Conservation (phyloP, 108 stramenopile species). For the Chaetoceros tenuissimus region DNA sequence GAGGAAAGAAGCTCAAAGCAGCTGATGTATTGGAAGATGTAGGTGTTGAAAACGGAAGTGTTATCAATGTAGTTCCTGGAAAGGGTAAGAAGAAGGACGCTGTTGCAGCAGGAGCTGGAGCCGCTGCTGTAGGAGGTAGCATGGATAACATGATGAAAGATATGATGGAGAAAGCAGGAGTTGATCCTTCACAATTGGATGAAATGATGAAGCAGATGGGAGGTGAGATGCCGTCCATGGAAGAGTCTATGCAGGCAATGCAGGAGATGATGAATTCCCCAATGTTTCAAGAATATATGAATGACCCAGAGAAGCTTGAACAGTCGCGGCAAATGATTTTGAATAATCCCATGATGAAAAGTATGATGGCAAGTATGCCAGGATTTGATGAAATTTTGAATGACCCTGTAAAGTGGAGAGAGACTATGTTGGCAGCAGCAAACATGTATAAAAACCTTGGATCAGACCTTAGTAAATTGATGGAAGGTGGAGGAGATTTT, state of each 20-base stretch:
- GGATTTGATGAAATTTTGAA: conserved; percentile 76
- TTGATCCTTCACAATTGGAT: conserved; percentile 32
- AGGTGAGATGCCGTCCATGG: conserved; percentile 24
- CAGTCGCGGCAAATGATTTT: conserved; percentile 75
- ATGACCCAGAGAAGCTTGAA: conserved; percentile 69
- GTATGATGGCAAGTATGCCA: conserved; percentile 70
- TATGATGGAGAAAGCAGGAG: conserved; percentile 37
- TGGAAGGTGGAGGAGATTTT: conserved; percentile 16
- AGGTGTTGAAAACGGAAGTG: conserved; percentile 42
- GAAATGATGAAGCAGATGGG: conserved; percentile 44
- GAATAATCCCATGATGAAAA: conserved; percentile 72
- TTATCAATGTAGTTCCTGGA: conserved; percentile 45
- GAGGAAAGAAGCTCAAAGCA: conserved; percentile 30
- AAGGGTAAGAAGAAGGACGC: conserved; percentile 11
- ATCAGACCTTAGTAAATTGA: conserved; percentile 34
- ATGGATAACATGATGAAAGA: conserved; percentile 19
- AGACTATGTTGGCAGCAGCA: conserved; percentile 56
- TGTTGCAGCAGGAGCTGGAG: background rate
- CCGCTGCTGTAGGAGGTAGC: conserved; percentile 2
- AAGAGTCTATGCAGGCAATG: conserved; percentile 17
- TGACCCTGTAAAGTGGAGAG: conserved; percentile 40
- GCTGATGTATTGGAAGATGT: conserved; percentile 22
- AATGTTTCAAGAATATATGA: conserved; percentile 68
- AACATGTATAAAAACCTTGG: conserved; percentile 53
- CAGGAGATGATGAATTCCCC: conserved; percentile 62